Conservation (phyloP, 345 rosid genomes). For the Euphorbia lathyris region DNA sequence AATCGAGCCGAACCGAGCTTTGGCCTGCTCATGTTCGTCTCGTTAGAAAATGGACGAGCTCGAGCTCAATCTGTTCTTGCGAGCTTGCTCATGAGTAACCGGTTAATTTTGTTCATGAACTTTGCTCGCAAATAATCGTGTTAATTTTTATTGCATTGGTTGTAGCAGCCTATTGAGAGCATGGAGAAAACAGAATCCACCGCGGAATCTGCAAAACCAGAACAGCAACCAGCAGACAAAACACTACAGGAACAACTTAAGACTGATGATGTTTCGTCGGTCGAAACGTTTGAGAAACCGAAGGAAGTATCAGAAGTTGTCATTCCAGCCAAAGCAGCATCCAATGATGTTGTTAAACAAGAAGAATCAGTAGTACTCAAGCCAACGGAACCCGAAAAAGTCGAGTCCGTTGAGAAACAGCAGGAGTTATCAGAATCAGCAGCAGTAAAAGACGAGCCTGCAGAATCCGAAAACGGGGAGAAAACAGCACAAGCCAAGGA, state of each 20-base stretch:
- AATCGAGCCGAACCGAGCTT: no score
- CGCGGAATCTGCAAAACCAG: constrained; percentile 3
- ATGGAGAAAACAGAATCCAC: constrained; percentile 11
- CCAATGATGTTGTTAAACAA: not conserved
- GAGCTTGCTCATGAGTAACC: no score
- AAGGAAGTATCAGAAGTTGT: constrained; percentile 9
- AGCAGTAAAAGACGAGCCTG: not conserved
- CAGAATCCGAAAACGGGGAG: not conserved
- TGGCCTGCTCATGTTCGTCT: no score
- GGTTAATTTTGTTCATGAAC: no score
- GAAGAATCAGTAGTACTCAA: not conserved
- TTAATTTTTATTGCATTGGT: not conserved
- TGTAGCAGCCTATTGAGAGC: constrained; percentile 17
- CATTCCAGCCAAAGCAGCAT: constrained; percentile 3
- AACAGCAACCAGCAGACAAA: constrained; percentile 2
- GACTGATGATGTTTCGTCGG: not conserved
- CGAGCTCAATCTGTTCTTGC: no score
- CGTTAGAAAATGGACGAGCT: no score
- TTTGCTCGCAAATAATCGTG: no score
- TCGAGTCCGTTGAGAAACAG: not conserved
- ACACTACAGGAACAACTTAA: not conserved
- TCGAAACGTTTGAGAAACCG: constrained; percentile 8
- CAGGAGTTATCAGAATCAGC: constrained; percentile 8
- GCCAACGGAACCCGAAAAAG: not conserved
- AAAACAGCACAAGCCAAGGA: not conserved